Evolutionary conservation across 2,329 filamentous ascomycete genomes (phyloP), one percentile per base, ranked within the genome.

Genomic region (Zelopaecilomyces penicillatus): DNA sequence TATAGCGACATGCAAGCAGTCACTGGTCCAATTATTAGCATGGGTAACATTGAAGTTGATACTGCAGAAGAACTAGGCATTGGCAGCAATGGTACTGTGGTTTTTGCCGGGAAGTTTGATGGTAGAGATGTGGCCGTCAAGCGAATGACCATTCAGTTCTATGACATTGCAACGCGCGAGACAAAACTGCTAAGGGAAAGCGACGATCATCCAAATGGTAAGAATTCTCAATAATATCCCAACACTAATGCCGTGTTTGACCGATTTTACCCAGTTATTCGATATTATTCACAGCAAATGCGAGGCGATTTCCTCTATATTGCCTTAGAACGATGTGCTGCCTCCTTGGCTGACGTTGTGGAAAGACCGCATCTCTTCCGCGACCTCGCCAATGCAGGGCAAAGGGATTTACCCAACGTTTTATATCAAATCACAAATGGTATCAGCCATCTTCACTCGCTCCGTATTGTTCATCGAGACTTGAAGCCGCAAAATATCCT

Each of bases 401-500:
- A 85, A 53, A 70, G 78, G 51, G 87, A 97, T 56, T 70, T 94
- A 41, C 86, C 86, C 0, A 80, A 82, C 50, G 82, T 94, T 2
- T 68, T 98, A 33, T 84, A 88, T 47, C 93, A 98, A 61, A 89
- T 98, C 49, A 87, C 90, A 2, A 84, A 86, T 45, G 93, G 93
- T 32, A 78, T 98, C 30, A 82, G 83, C 46, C 90, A 97, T 63
- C 71, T 98, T 7, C 93, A 98, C 65, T 84, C 82, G 12, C 75
- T 97, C 37, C 85, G 93, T 49, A 96, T 98, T 58, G 94, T 98
- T 3, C 93, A 98, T 62, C 86, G 93, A 43, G 93, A 98, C 59
- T 78, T 98, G 57, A 98, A 98, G 63, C 93, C 93, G 1, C 93
- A 98, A 58, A 98, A 98, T 55, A 97, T 98, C 41, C 74, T 98